Base-by-base conservation (phyloP, 441 rosid genomes). In the Theobroma grandiflorum region DNA sequence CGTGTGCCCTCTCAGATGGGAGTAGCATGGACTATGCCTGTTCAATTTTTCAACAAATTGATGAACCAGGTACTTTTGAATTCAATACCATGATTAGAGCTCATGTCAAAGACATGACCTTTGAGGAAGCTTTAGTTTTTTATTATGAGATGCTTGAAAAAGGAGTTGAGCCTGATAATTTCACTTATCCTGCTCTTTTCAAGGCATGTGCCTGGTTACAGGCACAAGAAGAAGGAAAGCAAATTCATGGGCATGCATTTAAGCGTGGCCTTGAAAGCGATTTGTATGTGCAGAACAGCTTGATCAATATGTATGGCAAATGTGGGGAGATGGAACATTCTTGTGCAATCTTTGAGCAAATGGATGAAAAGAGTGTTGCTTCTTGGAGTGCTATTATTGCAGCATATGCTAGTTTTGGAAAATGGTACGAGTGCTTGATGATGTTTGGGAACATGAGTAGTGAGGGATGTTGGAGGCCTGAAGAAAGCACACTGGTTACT, bases 381-480 rank as follows among this genome's bases (percentile, higher is more conserved):
- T 87, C 94, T 42, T 91, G 96, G 96, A 91, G 94, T 84, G 84
- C 94, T 10, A 83, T 91, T 66, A 83, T 92, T 62, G 86, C 94
- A 33, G 91, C 91, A 76, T 68, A 79, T 85, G 89, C 92, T 77
- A 84, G 90, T 47, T 71, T 72, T 38, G 71, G 71, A 35, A 42
- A 49, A 63, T 71, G 76, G 58, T 1, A 37, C 14, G 78, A 84
- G 14, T 83, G 88, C 76, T 79, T 83, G 66, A 70, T 72, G 84
- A 79, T 82, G 65, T 85, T 82, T 16, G 70, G 76, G 72, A 79
- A 83, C 22, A 88, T 82, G 89, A 82, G 37, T 57, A 65, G 74
- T 50, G 68, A 78, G 35, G 86, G 82, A 58, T 47, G 75, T 75
- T 85, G 86, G 83, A 88, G 88, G 75, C 84, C 88, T 14, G 94